Conservation (phyloP, 495 filamentous ascomycete species). For the Darksidea phi region DNA sequence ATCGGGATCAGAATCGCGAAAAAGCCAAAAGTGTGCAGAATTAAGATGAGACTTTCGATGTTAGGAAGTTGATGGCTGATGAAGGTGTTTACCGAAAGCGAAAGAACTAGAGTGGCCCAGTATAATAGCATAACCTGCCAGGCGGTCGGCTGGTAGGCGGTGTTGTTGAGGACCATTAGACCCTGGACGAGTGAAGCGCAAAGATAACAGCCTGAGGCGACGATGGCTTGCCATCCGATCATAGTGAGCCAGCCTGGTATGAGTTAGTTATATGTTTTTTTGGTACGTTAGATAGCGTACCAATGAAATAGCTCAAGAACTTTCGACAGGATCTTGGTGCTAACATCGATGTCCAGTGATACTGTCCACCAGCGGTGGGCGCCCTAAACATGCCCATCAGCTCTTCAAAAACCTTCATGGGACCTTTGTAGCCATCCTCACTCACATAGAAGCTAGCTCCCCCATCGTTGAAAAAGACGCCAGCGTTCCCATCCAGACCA, state of each 20-base stretch:
- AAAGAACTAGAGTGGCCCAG: not conserved
- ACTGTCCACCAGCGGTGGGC: constrained; percentile 39
- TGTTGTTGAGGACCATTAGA: constrained; percentile 7
- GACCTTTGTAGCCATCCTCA: not conserved
- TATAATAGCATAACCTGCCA: constrained; percentile 10
- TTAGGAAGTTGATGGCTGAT: not conserved
- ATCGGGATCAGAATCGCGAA: constrained; percentile 32
- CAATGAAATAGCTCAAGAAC: constrained; percentile 44
- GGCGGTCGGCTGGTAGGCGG: constrained; percentile 10
- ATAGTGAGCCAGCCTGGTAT: constrained; percentile 36
- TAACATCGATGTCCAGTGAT: constrained; percentile 49
- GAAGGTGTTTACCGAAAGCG: not conserved
- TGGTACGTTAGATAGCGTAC: not conserved
- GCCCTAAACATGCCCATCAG: constrained; percentile 19
- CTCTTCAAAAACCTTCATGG: constrained; percentile 1
- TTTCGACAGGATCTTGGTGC: constrained; percentile 42
- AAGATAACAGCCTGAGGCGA: constrained; percentile 12
- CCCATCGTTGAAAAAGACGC: constrained; percentile 10
- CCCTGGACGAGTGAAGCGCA: constrained; percentile 7
- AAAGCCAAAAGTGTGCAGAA: constrained; percentile 33
- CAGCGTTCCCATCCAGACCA: constrained; percentile 1
- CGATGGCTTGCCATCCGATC: constrained; percentile 14
- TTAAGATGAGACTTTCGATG: constrained; percentile 27
- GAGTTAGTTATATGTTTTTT: constrained; percentile 18
- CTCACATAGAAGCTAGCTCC: constrained; percentile 28